These are phyloP conservation scores for Candida sphagnicola DNA, from an alignment of 805 yeast genomes.

Conservation along the genomic window DNA sequence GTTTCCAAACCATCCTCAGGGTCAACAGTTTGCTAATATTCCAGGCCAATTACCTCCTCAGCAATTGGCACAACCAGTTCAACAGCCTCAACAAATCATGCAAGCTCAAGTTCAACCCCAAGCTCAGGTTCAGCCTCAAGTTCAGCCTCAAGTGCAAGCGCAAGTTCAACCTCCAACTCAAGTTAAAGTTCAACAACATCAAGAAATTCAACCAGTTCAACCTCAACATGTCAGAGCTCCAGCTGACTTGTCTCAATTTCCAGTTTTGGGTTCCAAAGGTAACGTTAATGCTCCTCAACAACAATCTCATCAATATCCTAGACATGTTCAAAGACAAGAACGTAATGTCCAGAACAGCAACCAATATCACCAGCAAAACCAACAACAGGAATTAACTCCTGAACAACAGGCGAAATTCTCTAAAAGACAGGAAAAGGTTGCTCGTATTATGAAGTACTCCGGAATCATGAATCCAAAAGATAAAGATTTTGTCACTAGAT, in stretches of 20 bases:
- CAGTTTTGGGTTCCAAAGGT: conserved; percentile 49
- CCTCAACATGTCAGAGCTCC: conserved; percentile 3
- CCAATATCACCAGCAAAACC: conserved; percentile 21
- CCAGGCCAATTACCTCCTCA: conserved; percentile 13
- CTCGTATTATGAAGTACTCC: conserved; percentile 72
- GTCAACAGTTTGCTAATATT: conserved; percentile 17
- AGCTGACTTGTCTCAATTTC: conserved; percentile 46
- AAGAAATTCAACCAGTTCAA: conserved; percentile 4
- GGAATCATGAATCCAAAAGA: conserved; percentile 98
- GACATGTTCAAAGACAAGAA: conserved; percentile 10
- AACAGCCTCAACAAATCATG: conserved; percentile 5
- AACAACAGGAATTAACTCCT: conserved; percentile 47
- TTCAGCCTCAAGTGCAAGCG: conserved; percentile 6
- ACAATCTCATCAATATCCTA: conserved; percentile 14
- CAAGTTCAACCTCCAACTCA: conserved; percentile 6
- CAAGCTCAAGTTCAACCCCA: conserved; percentile 14
- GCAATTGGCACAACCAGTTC: conserved; percentile 10
- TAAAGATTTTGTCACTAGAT: conserved; percentile 90
- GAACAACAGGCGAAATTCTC: conserved; percentile 69
- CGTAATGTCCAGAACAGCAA: conserved; percentile 12
- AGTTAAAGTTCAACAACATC: conserved; percentile 7
- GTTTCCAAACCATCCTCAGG: conserved; percentile 23
- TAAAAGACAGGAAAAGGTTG: conserved; percentile 69
- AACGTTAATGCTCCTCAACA: conserved; percentile 13
- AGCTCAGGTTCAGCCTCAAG: conserved; percentile 8